Evolutionary conservation across 106 monocot species (phyloP), one percentile per base, ranked within the genome.

Genomic region (Dendrobium chrysotoxum): DNA sequence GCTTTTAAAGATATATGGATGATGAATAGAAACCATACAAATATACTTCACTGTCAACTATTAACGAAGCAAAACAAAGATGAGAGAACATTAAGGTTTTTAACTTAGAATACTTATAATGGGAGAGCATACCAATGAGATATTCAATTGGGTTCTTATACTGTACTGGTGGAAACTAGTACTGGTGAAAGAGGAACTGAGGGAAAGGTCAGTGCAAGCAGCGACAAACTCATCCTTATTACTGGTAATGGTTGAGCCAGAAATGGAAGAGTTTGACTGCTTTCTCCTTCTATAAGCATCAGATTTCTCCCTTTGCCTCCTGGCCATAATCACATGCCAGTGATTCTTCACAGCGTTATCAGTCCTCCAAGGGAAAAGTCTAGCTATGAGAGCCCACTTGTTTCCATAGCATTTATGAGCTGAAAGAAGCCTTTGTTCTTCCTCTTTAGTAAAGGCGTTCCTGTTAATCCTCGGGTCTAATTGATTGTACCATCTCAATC

Each of bases 331-430:
- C 5, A 75, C 75, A 75, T 75, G 75, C 75, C 75, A 75, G 75
- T 75, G 75, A 45, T 75, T 75, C 75, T 75, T 75, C 15, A 75
- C 75, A n/a, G 75, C 40, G 45, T 75, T 75, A 45, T 75, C 75
- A 75, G 75, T 75, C 42, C 75, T 75, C 23, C 42, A 28, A 8
- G 45, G 75, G 2, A 45, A 75, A 7, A 75, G 42, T 40, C 75
- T 75, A 25, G 75, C 75, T 8, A 75, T 75, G 20, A 75, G 5
- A 42, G 75, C 40, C 75, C 75, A 75, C 18, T 45, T 76, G 25
- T 76, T 76, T 23, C 75, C 75, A 10, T 42, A 76, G 46, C 8
- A 76, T 44, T 18, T 76, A 20, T 76, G 41, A 46, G 46, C 75
- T 9, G 21, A 21, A 44, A 76, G 46, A n/a, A 44, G 75, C 46